Evolutionary conservation across 2,329 filamentous ascomycete genomes (phyloP), one percentile per base, ranked within the genome.

Genomic region (Pseudogymnoascus sp.): DNA sequence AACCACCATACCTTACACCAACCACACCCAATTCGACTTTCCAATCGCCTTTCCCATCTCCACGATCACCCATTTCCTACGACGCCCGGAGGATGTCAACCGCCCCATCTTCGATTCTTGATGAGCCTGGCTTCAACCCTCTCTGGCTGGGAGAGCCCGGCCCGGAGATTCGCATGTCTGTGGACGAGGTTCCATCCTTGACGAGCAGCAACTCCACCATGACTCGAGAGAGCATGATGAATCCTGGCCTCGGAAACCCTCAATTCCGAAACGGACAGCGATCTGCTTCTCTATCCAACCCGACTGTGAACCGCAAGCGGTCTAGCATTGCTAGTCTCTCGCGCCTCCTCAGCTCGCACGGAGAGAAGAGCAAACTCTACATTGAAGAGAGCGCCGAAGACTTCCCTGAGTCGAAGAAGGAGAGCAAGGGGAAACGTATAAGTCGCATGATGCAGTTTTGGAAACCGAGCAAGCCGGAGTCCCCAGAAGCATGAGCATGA

Each of bases 361-460:
- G 90, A 66, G 86, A 90, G 71, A 81, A 82, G 65, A 89, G 86
- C 77, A 90, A 90, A 70, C 75, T 90, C 19, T 88, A 84, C 0
- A 84, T 86, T 67, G 86, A 89, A 68, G 82, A 86, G 48, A 65
- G 66, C 39, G 61, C 69, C 26, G 64, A 64, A 3, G 82, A 83
- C 45, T 79, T 84, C n/a, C 68, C 74, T 0, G 81, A 82, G 30
- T 82, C 81, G 67, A 81, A 79, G 61, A 75, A 75, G 66, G 84
- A 83, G 70, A 89, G 85, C 76, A 88, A 84, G 71, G 77, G 82
- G 35, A 88, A 84, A 70, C 81, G 87, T 28, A 74, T 91, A 35
- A 87, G 88, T 70, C 85, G 86, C 58, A 79, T 91, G 75, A 84
- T 90, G 79, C 84, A 86, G 66, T 92, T 92, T 71, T 92, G 87